Evolutionary conservation across 78 protist species (phyloP).

Genomic region (Blattamonas nauphoetae): DNA sequence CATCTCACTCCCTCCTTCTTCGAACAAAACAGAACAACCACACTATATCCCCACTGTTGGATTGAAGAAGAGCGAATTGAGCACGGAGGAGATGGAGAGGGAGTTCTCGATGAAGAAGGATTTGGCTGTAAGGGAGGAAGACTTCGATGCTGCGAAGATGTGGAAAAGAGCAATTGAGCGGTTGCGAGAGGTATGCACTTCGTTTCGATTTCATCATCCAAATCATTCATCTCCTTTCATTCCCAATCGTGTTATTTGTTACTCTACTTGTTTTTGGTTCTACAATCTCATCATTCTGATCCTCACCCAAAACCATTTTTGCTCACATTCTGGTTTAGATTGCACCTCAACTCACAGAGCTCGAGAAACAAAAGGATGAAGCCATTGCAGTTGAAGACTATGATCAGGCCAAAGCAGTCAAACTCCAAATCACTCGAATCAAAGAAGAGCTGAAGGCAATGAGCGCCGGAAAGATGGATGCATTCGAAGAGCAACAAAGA

Average conservation of each 20-base stretch:
- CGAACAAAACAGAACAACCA: not conserved
- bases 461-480: not conserved
- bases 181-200: not conserved
- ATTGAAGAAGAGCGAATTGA: not conserved
- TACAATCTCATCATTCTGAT: too few relatives aligned
- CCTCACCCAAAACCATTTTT: too few relatives aligned
- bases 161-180: not conserved
- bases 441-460: not conserved
- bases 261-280: too few relatives aligned
- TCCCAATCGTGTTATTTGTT: too few relatives aligned
- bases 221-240: too few relatives aligned
- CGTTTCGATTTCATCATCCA: too few relatives aligned
- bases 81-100: not conserved
- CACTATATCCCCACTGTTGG: not conserved
- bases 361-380: not conserved
- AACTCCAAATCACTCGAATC: not conserved
- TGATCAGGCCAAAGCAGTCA: not conserved
- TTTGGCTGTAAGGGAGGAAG: not conserved
- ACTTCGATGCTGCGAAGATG: not conserved
- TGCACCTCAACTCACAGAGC: not conserved
- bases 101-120: not conserved
- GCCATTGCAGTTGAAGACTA: not conserved
- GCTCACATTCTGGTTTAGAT: too few relatives aligned
- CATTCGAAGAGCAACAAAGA: too few relatives aligned
- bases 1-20: too few relatives aligned